Evolutionary conservation across 179 eudicot genomes (phyloP), one percentile per base, ranked within the genome.

Genomic region (Actinidia arguta): DNA sequence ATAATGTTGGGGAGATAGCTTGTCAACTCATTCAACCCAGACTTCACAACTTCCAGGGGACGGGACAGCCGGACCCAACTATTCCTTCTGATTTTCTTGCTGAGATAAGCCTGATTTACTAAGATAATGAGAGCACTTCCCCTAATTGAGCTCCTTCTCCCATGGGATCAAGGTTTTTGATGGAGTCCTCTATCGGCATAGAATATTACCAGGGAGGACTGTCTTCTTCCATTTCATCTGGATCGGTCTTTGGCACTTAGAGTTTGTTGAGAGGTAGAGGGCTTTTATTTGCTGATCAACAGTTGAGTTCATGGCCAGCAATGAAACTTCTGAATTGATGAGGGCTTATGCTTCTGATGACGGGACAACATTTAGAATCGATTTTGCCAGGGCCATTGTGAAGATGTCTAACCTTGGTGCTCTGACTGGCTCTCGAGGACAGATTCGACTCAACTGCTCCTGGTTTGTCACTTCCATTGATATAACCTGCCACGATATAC

Each of bases 261-360:
- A 84, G 82, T 42, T 82, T 90, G 85, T 67, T 88, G 20, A 75
- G 73, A 82, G 92, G 92, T 11, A 86, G 89, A 59, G 92, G 90
- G 48, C 83, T 88, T 61, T 87, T 90, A 20, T 84, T 71, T 64
- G 82, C 90, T 54, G 92, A 90, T 62, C 92, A 90, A 76, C 90
- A 89, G 61, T 78, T 89, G 78, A 89, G n/a, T n/a, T n/a, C n/a
- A n/a, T 89, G 92, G 86, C 84, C 20, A 71, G 78, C 80, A 56
- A 86, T 25, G 79, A 66, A 75, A 89, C 92, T 63, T 88, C 89
- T 42, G 84, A 78, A 44, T 9, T 86, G 73, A 90, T 89, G 24
- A 81, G 81, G 67, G 85, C 73, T 14, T 88, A 88, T 63, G 92
- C 92, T 44, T 84, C 91, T 71, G 89, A 86, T 83, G 84, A 88